Base-by-base conservation (phyloP, 306 rosid species). In the Sicyos edulis region DNA sequence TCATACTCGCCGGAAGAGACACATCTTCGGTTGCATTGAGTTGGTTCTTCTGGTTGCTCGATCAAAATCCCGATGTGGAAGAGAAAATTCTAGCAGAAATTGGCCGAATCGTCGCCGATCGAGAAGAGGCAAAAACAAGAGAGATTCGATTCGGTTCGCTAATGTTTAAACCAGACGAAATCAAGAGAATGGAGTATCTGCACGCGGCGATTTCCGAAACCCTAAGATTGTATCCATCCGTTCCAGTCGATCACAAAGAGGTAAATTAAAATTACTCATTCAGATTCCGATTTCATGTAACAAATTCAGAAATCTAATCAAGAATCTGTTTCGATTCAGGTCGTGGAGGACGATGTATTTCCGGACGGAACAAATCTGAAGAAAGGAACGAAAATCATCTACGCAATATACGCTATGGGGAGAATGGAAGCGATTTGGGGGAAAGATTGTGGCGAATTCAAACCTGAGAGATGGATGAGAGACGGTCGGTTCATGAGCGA, bases 11-110 rank as follows among this genome's bases (percentile, higher is more conserved):
- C 2, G 98, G 98, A 50, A 83, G 98, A 60, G 98, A 93, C 79
- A 93, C 98, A 32, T 93, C 98, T 62, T 93, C 98, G 2, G 98
- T 93, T 17, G 98, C 98, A 13, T 59, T 93, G 82, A 90, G 92
- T 78, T 93, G 98, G 98, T 93, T 93, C 75, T 93, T 93, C 83
- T 90, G 93, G 96, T 77, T 88, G 79, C 80, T 93, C 72, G 75
- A 84, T 65, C 79, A 73, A 71, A 87, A 90, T 68, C 95, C 90
- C 10, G 72, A 54, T 9, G 96, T 87, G 76, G 98, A 90, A 67
- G 79, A 80, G 73, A 84, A 65, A 45, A 90, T 88, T 53, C 42
- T 93, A 13, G 83, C 7, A 32, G 98, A 93, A 78, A 59, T 87
- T 12, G 80, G 86, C 75, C 74, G 75, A 54, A 77, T 93, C 2